Evolutionary conservation across 1,139 yeast genomes (phyloP).

Genomic region (Geotrichum klebahnii): DNA sequence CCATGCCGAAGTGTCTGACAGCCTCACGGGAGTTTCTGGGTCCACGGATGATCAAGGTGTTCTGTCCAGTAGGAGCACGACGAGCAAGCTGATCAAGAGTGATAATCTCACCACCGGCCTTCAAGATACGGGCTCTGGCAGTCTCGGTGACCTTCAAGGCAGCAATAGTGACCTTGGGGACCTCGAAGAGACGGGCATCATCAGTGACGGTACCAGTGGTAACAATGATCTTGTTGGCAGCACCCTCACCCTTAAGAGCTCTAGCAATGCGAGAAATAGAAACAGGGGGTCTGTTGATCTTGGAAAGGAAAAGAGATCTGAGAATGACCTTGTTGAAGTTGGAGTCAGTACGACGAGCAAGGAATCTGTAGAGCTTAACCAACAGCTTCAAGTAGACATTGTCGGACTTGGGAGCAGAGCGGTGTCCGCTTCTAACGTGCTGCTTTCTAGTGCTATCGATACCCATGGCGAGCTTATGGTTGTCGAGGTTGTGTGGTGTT

Average conservation of each 20-base stretch:
- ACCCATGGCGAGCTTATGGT: constrained; percentile 59
- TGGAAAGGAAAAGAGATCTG: constrained; percentile 91
- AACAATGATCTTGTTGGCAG: constrained; percentile 88
- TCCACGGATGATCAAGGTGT: constrained; percentile 97
- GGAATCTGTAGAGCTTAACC: constrained; percentile 97
- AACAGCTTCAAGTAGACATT: constrained; percentile 96
- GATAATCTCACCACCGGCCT: constrained; percentile 99
- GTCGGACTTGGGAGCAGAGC: constrained; percentile 99
- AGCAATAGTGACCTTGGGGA: constrained; percentile 97
- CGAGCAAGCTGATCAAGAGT: constrained; percentile 98
- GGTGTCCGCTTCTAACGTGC: constrained; percentile 93
- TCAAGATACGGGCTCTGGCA: constrained; percentile 95
- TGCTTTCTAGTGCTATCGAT: constrained; percentile 95
- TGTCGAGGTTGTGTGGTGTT: constrained; percentile 56
- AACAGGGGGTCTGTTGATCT: constrained; percentile 99
- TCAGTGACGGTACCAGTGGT: constrained; percentile 99
- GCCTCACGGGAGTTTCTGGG: constrained; percentile 99
- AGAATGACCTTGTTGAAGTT: constrained; percentile 98
- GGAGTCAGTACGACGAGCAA: constrained; percentile 98
- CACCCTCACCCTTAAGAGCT: constrained; percentile 78
- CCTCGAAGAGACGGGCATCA: constrained; percentile 87
- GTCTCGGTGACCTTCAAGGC: constrained; percentile 99
- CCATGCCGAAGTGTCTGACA: constrained; percentile 99
- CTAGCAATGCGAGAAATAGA: constrained; percentile 87
- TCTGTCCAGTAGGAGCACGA: constrained; percentile 99